Evolutionary conservation across 164 flowering plant genomes (phyloP), one percentile per base, ranked within the genome.

Genomic region (Tetrastigma voinierianum): DNA sequence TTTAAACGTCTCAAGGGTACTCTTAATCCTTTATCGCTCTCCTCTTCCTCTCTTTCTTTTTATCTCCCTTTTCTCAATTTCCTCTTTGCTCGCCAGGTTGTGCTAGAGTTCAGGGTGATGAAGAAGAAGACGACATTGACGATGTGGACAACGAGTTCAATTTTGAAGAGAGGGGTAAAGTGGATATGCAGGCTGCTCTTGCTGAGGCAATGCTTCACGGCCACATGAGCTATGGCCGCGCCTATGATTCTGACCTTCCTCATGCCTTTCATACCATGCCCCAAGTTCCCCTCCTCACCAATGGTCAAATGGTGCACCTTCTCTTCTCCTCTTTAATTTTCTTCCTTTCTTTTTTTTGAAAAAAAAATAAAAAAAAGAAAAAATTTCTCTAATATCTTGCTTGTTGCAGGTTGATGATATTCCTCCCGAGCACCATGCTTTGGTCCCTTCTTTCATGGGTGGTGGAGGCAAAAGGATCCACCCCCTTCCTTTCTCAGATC

Each of bases 31-130:
- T 24, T 19, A 23, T 7, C 19, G 6, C 40, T 32, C 40, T 32
- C 40, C 40, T 32, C 40, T 32, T 32, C 40, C 40, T n/a, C n/a
- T 32, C 40, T 32, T 7, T 32, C 6, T 32, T 7, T 32, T 32
- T 32, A 4, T 32, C 3, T 32, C 40, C 6, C 40, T 3, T 7
- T 32, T 57, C 25, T 44, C 65, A 20, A 25, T 52, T 21, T 45
- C 9, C 24, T 51, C 32, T 16, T 16, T 2, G 20, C n/a, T 2
- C 54, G 66, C 45, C 79, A 86, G 90, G 90, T n/a, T 74, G 83
- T 67, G 80, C 87, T 4, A 82, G 88, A 72, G 90, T 86, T 19
- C 78, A 75, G 2, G 90, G 90, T 0, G 88, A 86, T 63, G 90
- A 86, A 24, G 90, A 86, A 60, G 90, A 86, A 68, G 90, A 86